Percentiles rank a stretch among this genome's conserved stretches.
Evolutionary conservation across 768 basidiomycete genomes (phyloP).

Genomic region (Lactarius indigo): DNA sequence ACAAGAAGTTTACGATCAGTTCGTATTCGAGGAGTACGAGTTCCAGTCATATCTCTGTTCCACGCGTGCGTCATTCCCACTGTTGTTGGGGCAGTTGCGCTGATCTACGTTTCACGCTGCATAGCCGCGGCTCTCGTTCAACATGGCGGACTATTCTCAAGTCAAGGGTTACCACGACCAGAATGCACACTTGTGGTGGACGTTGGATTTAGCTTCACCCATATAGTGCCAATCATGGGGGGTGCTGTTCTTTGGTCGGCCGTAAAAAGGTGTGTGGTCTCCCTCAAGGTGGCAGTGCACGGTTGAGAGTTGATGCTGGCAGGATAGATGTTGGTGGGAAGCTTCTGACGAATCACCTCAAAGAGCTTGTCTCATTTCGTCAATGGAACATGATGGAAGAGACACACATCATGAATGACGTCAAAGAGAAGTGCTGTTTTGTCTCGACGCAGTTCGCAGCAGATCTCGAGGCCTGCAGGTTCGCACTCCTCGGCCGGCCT

Average conservation of each 20-base stretch:
- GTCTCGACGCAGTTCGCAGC: conserved; percentile 66
- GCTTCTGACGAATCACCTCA: conserved; percentile 91
- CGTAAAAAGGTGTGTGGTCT: conserved; percentile 47
- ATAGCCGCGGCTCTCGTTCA: conserved; percentile 79
- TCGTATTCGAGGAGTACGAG: conserved; percentile 96
- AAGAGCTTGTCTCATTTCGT: conserved; percentile 88
- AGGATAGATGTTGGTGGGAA: conserved; percentile 97
- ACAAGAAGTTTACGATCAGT: conserved; percentile 90
- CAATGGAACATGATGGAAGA: conserved; percentile 99
- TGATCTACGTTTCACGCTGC: conserved; percentile 6
- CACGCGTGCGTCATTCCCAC: conserved; percentile 57
- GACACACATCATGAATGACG: conserved; percentile 88
- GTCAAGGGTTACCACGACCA: conserved; percentile 47
- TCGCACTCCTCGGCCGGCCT: conserved; percentile 30
- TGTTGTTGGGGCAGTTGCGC: conserved; percentile 25
- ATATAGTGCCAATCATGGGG: conserved; percentile 79
- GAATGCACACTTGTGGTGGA: conserved; percentile 85
- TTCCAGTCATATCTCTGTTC: conserved; percentile 78
- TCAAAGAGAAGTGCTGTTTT: conserved; percentile 89
- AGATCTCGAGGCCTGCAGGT: conserved; percentile 82
- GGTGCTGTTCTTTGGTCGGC: conserved; percentile 74
- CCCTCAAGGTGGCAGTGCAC: not conserved
- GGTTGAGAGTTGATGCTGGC: conserved; percentile 21
- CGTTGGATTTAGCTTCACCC: conserved; percentile 92
- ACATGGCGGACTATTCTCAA: conserved; percentile 64